phyloP scores from a whole-genome alignment of 2,329 filamentous ascomycete genomes.

The Calonectria pseudoreteaudii region DNA sequence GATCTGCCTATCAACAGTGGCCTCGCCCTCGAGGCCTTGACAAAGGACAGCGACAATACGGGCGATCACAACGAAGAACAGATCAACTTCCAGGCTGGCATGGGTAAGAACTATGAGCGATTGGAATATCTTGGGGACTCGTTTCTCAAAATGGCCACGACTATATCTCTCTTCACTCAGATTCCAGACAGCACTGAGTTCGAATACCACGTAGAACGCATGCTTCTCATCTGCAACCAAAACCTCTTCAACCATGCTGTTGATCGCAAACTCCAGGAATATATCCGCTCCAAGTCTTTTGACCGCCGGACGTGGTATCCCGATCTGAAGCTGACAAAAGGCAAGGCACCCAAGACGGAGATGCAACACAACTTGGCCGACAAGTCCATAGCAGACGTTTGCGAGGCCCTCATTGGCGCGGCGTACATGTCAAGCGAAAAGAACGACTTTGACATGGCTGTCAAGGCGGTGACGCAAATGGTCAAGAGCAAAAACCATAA shows the following conservation, averaged over 20 bases:
- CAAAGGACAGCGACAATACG: constrained; percentile 90
- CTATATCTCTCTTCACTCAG: constrained; percentile 84
- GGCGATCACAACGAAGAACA: constrained; percentile 77
- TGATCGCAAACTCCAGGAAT: constrained; percentile 74
- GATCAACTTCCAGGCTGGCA: constrained; percentile 82
- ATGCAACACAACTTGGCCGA: constrained; percentile 78
- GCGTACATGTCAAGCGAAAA: constrained; percentile 68
- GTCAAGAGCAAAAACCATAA: constrained; percentile 77
- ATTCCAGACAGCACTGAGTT: constrained; percentile 85
- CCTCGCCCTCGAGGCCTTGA: constrained; percentile 88
- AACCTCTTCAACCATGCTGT: constrained; percentile 86
- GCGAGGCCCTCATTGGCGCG: constrained; percentile 92
- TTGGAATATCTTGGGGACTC: constrained; percentile 94
- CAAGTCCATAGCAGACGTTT: constrained; percentile 94
- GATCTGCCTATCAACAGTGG: constrained; percentile 73
- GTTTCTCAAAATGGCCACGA: constrained; percentile 95
- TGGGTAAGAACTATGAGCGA: constrained; percentile 95
- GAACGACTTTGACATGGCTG: constrained; percentile 66
- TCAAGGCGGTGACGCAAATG: constrained; percentile 74
- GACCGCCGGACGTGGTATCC: constrained; percentile 92
- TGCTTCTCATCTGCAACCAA: constrained; percentile 91
- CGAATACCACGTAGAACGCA: constrained; percentile 89
- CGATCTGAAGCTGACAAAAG: constrained; percentile 77
- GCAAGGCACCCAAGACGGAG: constrained; percentile 67
- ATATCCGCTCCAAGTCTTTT: constrained; percentile 86